Percentiles rank a stretch among this genome's conserved stretches.
Evolutionary conservation across 352 stramenopile species (phyloP).

Genomic region (Phytophthora vignae): DNA sequence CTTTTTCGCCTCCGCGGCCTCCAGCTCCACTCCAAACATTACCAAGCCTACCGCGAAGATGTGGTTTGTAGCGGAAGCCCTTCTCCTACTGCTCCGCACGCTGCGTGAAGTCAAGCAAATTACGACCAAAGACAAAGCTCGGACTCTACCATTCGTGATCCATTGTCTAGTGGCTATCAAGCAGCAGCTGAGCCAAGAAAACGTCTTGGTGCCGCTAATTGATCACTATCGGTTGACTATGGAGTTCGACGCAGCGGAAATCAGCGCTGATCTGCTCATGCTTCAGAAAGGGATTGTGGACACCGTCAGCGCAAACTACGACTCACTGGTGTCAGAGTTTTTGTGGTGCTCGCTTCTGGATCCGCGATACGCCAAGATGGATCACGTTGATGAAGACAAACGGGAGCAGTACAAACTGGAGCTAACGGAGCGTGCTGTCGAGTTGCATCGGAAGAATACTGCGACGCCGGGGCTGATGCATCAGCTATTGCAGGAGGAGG

Average conservation of each 20-base stretch:
- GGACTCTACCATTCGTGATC: slow-evolving; percentile 16
- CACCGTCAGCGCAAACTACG: slow-evolving; percentile 24
- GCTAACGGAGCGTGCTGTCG: slow-evolving; percentile 1
- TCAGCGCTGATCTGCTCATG: slow-evolving; percentile 11
- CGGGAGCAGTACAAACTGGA: slow-evolving; percentile 29
- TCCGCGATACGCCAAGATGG: slow-evolving; percentile 53
- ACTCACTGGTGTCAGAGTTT: slow-evolving; percentile 26
- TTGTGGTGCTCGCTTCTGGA: slow-evolving; percentile 57
- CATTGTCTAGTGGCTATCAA: slow-evolving; percentile 11
- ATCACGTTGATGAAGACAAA: slow-evolving; percentile 50
- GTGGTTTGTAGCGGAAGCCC: slow-evolving; percentile 52
- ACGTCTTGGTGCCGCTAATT: slow-evolving; percentile 1
- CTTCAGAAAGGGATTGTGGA: slow-evolving; percentile 9
- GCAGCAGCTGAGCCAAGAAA: slow-evolving; percentile 11
- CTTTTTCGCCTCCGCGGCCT: slow-evolving; percentile 17
- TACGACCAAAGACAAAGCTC: slow-evolving; percentile 32
- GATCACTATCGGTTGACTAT: slow-evolving; percentile 15
- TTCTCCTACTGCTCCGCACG: slow-evolving; percentile 48
- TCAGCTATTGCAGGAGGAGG: slow-evolving; percentile 10
- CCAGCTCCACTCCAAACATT: not conserved
- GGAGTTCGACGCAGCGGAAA: slow-evolving; percentile 17
- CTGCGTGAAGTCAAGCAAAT: slow-evolving; percentile 57
- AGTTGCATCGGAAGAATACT: slow-evolving; percentile 1
- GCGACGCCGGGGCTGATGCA: slow-evolving; percentile 13
- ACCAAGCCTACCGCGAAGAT: slow-evolving; percentile 18